Evolutionary conservation across 345 rosid genomes (phyloP), one percentile per base, ranked within the genome.

Genomic region (Fremontodendron californicum): DNA sequence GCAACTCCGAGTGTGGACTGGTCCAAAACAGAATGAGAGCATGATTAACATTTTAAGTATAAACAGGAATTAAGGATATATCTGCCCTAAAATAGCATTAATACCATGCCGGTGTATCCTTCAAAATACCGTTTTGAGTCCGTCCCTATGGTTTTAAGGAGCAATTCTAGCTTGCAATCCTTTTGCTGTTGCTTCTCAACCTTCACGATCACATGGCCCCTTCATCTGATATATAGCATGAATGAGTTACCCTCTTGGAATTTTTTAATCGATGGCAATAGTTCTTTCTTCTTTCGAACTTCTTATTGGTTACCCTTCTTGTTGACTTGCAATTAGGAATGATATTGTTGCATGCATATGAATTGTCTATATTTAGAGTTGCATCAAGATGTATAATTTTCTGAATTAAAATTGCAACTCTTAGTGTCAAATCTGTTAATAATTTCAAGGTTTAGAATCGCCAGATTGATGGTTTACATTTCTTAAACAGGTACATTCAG

Each of bases 401-500:
- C 49, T 45, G 55, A 45, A 15, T 25, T 39, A 39, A 61, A 21
- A 39, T 49, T 18, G 60, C 60, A 29, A 33, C 18, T 6, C 52
- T 27, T 27, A 9, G 67, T 15, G 35, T 55, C 21, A 45, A 70
- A 37, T 6, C 48, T 18, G 7, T 65, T 18, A 1, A 40, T 63
- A 75, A 46, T 18, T 63, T 64, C 43, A n/a, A 77, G 2, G n/a
- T 63, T 62, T 65, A 43, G 46, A n/a, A 35, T 25, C n/a, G 33
- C 46, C 57, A 73, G 73, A 78, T 55, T 76, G 54, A 54, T 46
- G 23, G 54, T 25, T 62, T 51, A 45, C 70, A 48, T 65, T 76
- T 48, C 74, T 68, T 23, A 71, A 86, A 80, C 85, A 96, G 99
- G 97, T 96, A 61, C 77, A 85, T 57, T 82, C 87, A 57, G 98